A percentile compares a stretch with the other conserved stretches of the same genome.
phyloP scores from a whole-genome alignment of 2,329 filamentous ascomycete genomes.

The Pyrenochaeta sp. region DNA sequence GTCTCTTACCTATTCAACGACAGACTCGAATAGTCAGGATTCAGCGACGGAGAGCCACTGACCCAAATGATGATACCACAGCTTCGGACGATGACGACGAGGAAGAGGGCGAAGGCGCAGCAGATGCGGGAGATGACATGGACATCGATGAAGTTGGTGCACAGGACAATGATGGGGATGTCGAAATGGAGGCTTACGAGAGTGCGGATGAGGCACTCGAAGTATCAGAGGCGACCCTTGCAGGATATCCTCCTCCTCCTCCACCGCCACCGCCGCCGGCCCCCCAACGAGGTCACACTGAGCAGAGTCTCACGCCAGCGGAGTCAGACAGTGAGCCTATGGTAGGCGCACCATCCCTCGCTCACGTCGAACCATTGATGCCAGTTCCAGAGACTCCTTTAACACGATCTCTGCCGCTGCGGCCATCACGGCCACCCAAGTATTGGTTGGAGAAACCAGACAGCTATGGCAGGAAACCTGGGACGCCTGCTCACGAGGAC shows the following conservation, averaged over 20 bases:
- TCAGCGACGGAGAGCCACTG: conserved; percentile 37
- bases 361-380: conserved; percentile 71
- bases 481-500: conserved; percentile 79
- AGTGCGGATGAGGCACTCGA: conserved; percentile 73
- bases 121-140: conserved; percentile 57
- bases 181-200: conserved; percentile 58
- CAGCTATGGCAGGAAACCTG: conserved; percentile 69
- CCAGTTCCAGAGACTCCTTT: conserved; percentile 83
- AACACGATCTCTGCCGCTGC: conserved; percentile 53
- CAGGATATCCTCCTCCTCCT: conserved; percentile 75
- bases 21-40: conserved; percentile 37
- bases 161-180: conserved; percentile 58
- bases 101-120: conserved; percentile 56
- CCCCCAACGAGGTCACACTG: conserved; percentile 54
- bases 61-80: conserved; percentile 57
- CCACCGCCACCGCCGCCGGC: conserved; percentile 56
- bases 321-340: conserved; percentile 77
- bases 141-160: conserved; percentile 55
- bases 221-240: conserved; percentile 78
- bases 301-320: conserved; percentile 72
- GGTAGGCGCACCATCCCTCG: conserved; percentile 63
- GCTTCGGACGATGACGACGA: conserved; percentile 56
- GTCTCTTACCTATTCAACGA: conserved; percentile 36
- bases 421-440: conserved; percentile 70
- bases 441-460: conserved; percentile 89